These are phyloP conservation scores for Silene noctiflora DNA, from an alignment of 179 eudicot species.

Conservation along the genomic window DNA sequence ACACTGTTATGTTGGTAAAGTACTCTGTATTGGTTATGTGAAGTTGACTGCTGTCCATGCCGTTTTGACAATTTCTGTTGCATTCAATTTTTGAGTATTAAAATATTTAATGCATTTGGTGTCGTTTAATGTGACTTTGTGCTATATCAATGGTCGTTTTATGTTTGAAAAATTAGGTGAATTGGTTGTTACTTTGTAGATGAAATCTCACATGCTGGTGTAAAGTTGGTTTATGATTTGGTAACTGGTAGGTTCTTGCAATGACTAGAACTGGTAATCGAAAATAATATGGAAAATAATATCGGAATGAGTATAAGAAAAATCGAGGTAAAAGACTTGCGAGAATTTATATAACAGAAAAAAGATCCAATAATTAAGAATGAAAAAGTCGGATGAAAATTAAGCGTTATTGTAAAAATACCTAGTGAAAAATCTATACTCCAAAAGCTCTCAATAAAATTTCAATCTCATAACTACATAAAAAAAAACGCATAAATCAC, in stretches of 20 bases:
- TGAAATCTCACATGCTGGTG: background rate
- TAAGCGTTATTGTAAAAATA: conserved; percentile 18
- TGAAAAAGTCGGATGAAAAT: background rate
- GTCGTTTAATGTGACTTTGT: background rate
- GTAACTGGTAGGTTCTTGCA: no score
- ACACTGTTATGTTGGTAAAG: no score
- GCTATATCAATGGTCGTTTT: background rate
- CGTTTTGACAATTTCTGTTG: background rate
- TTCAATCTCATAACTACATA: background rate
- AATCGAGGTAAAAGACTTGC: no score
- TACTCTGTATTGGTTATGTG: background rate
- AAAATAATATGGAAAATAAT: no score
- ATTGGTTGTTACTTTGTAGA: background rate
- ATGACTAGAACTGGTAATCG: no score
- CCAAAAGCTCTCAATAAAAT: conserved; percentile 1
- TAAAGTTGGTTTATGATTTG: no score
- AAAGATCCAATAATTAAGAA: conserved; percentile 8
- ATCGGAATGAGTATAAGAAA: no score
- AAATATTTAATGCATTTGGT: background rate
- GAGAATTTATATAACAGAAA: background rate
- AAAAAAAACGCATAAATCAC: background rate
- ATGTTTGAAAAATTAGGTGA: no score
- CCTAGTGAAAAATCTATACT: conserved; percentile 15
- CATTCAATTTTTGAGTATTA: background rate
- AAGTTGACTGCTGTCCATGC: background rate